phyloP scores from a whole-genome alignment of 2,329 filamentous ascomycete genomes.

The Ascochyta viciae-villosae region DNA sequence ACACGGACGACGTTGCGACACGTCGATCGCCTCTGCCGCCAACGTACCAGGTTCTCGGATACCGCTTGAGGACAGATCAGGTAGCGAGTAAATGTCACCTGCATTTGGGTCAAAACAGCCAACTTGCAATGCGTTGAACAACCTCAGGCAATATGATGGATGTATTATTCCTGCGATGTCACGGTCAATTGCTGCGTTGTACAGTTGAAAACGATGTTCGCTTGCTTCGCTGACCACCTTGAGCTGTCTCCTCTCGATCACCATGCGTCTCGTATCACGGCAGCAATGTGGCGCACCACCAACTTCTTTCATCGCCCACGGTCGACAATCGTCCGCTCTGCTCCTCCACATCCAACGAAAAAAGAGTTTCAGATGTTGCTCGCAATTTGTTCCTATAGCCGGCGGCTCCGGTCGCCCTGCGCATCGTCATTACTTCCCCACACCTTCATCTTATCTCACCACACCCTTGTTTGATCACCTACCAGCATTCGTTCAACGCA shows the following conservation, averaged over 20 bases:
- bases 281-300: slow-evolving; percentile 13
- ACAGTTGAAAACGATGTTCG: background rate
- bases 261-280: background rate
- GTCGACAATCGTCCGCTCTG: background rate
- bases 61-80: slow-evolving; percentile 8
- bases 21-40: slow-evolving; percentile 16
- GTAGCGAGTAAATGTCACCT: background rate
- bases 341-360: background rate
- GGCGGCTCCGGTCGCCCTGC: background rate
- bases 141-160: background rate
- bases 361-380: slow-evolving; percentile 5
- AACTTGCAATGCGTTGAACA: background rate
- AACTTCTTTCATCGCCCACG: background rate
- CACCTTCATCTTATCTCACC: slow-evolving; percentile 3
- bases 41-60: slow-evolving; percentile 19
- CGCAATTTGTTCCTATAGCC: slow-evolving; percentile 3
- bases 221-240: slow-evolving; percentile 7
- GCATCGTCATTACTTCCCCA: background rate
- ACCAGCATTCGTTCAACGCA: background rate
- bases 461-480: slow-evolving; percentile 8
- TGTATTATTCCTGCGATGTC: background rate
- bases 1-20: slow-evolving; percentile 14
- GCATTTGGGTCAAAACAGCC: background rate
- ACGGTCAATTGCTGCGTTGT: background rate
- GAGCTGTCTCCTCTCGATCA: slow-evolving; percentile 18